Evolutionary conservation across 805 yeast species (phyloP).

Genomic region (Ogataea angusta): DNA sequence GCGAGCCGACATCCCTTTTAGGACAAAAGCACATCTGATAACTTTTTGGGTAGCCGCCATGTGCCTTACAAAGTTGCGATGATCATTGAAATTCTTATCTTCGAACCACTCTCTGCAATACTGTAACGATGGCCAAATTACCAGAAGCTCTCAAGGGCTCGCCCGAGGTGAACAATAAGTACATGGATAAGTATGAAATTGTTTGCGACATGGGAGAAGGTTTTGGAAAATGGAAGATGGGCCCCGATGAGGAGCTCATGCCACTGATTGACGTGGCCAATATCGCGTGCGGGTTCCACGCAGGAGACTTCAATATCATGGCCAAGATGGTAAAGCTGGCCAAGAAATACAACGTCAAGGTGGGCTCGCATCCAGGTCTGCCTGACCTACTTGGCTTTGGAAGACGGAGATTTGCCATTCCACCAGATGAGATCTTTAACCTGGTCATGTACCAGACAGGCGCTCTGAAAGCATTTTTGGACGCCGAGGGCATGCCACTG

Average conservation of each 20-base stretch:
- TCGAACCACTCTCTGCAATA: too few species aligned
- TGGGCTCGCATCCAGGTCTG: slow-evolving; percentile 40
- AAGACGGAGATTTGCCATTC: slow-evolving; percentile 35
- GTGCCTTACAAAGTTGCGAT: too few species aligned
- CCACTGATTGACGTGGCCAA: slow-evolving; percentile 38
- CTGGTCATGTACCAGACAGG: slow-evolving; percentile 39
- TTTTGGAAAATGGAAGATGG: slow-evolving; percentile 37
- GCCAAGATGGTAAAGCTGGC: slow-evolving; percentile 34
- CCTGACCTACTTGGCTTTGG: slow-evolving; percentile 41
- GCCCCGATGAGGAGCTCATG: slow-evolving; percentile 40
- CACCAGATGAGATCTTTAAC: slow-evolving; percentile 36
- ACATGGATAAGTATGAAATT: slow-evolving; percentile 22
- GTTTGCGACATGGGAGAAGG: slow-evolving; percentile 30
- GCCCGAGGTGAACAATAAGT: slow-evolving; percentile 21
- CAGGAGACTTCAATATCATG: slow-evolving; percentile 39
- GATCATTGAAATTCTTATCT: too few species aligned
- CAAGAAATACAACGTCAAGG: slow-evolving; percentile 33
- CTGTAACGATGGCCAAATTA: not conserved
- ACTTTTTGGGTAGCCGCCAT: too few species aligned
- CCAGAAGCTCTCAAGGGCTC: slow-evolving; percentile 11
- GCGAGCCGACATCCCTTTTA: too few species aligned
- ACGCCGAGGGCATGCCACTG: slow-evolving; percentile 34
- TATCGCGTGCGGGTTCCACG: slow-evolving; percentile 42
- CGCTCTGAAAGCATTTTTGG: slow-evolving; percentile 36
- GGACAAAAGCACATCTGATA: too few species aligned